Evolutionary conservation across 192 early-diverging fungal species (phyloP).

Genomic region (Cladochytrium replicatum): DNA sequence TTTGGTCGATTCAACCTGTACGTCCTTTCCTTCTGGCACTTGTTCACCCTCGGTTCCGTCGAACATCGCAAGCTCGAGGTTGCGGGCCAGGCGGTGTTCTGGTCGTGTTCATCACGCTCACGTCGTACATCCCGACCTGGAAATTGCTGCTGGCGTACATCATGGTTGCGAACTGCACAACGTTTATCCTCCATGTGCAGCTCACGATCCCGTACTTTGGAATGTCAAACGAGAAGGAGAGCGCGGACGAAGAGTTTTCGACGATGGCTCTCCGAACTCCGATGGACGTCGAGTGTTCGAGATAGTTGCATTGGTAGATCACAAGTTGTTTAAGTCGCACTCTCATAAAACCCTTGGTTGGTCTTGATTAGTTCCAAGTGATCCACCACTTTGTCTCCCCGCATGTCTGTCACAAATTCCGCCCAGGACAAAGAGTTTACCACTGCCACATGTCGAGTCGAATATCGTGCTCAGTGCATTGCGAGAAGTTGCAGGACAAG

Average conservation of each 20-base stretch:
- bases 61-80: conserved; percentile 72
- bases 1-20: conserved; percentile 95
- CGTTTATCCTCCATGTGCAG: conserved; percentile 84
- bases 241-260: conserved; percentile 76
- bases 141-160: conserved; percentile 52
- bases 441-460: no score
- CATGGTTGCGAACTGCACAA: conserved; percentile 68
- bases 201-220: conserved; percentile 94
- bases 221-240: conserved; percentile 69
- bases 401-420: no score
- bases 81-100: conserved; percentile 60
- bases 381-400: no score
- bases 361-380: no score
- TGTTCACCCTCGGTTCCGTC: conserved; percentile 46
- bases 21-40: conserved; percentile 55
- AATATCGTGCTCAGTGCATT: no score
- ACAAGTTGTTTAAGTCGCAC: no score
- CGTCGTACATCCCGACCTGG: conserved; percentile 64
- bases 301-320: conserved; percentile 92
- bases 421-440: no score
- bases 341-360: no score
- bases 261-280: conserved; percentile 81
- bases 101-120: conserved; percentile 60
- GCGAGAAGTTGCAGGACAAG: no score
- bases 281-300: conserved; percentile 92